Percentiles rank a stretch among this genome's conserved stretches.
Evolutionary conservation across 2,329 filamentous ascomycete species (phyloP).

Genomic region (Clarireedia homoeocarpa): DNA sequence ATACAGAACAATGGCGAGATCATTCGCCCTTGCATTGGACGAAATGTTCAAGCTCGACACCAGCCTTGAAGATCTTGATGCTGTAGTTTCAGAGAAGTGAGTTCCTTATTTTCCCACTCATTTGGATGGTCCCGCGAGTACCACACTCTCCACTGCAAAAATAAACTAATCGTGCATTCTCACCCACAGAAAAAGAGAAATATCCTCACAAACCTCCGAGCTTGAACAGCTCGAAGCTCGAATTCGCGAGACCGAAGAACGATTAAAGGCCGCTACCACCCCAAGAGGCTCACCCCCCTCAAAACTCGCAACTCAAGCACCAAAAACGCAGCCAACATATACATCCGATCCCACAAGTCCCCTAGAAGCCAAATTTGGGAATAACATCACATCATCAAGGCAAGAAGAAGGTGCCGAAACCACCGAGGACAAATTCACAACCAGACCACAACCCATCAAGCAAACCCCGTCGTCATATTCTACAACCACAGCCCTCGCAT

Average conservation of each 20-base stretch:
- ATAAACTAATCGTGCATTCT: neutral
- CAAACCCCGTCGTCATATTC: neutral
- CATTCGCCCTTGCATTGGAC: constrained; percentile 79
- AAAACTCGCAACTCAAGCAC: neutral
- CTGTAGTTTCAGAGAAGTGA: constrained; percentile 75
- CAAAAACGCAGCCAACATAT: neutral
- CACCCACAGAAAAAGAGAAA: constrained; percentile 62
- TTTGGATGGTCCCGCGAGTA: too few relatives aligned
- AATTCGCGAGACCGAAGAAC: constrained; percentile 77
- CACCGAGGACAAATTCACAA: neutral
- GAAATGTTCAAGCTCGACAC: constrained; percentile 84
- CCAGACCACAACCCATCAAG: constrained; percentile 1
- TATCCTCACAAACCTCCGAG: constrained; percentile 67
- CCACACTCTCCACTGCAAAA: too few relatives aligned
- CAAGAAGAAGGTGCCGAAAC: neutral
- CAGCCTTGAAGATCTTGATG: constrained; percentile 64
- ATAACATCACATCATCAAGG: neutral
- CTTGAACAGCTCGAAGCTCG: constrained; percentile 79
- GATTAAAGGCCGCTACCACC: constrained; percentile 41
- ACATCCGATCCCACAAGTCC: neutral
- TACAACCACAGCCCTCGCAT: neutral
- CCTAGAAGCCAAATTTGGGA: constrained; percentile 5
- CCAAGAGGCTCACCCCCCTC: constrained; percentile 3
- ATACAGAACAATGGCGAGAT: constrained; percentile 71
- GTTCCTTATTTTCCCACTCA: neutral